Evolutionary conservation across 305 asterid species (phyloP).

Genomic region (Stenogyne calaminthoides): DNA sequence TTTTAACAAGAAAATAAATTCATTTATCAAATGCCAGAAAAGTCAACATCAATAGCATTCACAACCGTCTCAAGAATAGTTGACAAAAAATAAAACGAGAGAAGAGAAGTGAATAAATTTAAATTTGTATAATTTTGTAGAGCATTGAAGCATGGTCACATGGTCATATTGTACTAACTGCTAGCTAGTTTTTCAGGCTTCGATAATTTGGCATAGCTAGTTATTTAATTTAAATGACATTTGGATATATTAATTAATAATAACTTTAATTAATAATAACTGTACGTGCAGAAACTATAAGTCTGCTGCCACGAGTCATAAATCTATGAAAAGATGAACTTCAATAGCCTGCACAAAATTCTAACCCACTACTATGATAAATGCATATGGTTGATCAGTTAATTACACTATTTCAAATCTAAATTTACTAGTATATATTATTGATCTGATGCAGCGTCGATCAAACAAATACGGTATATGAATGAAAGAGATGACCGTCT

Average conservation of each 20-base stretch:
- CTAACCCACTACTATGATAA: background rate
- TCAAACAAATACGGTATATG: too few relatives aligned
- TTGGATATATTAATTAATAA: background rate
- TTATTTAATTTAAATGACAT: conserved; percentile 15
- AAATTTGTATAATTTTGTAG: background rate
- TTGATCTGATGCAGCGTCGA: too few relatives aligned
- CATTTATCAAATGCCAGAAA: too few relatives aligned
- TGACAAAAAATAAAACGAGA: too few relatives aligned
- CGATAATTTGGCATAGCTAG: background rate
- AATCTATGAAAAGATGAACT: background rate
- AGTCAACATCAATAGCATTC: too few relatives aligned
- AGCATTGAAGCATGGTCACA: conserved; percentile 24
- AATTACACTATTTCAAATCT: background rate
- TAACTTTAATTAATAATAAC: too few relatives aligned
- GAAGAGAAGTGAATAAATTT: background rate
- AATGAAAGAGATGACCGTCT: too few relatives aligned
- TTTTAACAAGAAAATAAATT: too few relatives aligned
- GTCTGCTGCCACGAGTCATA: too few relatives aligned
- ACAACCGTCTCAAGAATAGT: too few relatives aligned
- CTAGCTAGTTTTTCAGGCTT: conserved; percentile 8
- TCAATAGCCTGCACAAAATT: background rate
- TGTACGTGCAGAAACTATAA: background rate
- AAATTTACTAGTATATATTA: background rate
- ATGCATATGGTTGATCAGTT: background rate
- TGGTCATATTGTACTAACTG: conserved; percentile 7